Evolutionary conservation across 2,329 filamentous ascomycete genomes (phyloP), one percentile per base, ranked within the genome.

Genomic region (Plenodomus biglobosus): DNA sequence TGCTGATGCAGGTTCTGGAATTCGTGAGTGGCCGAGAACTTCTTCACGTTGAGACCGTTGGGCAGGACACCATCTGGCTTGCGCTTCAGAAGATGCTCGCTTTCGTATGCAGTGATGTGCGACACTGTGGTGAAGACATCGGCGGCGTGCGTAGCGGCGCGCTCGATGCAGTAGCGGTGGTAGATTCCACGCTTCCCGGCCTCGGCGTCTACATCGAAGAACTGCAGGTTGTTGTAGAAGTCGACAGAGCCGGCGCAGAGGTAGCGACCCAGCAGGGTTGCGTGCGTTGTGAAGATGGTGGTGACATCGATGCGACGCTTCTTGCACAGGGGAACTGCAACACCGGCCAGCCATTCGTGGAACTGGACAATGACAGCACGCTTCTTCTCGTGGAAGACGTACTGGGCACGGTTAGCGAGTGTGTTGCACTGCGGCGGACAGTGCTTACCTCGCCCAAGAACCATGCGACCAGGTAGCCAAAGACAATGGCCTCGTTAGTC

Each of bases 81-180:
- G 57, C 94, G 87, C 82, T 97, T 97, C 58, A 99, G 82, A 61
- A 99, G 76, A 75, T 99, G 92, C 78, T 99, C 94, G 66, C 90
- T 95, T 76, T 99, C 94, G 74, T 95, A 97, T 8, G 94, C 94
- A 3, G 94, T 99, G 68, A 99, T 97, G 73, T 97, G 94, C 16
- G 92, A 97, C 51, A 99, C 94, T 1, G 94, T 99, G 18, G 94
- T 99, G 77, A 99, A 97, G 65, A 99, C 94, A 75, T 99, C 94
- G 60, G 88, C 88, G 6, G 90, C 83, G 71, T 99, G 94, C 17
- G 94, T 86, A 18, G 92, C 90, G 39, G 90, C 92, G 56, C 94
- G 87, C 76, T 99, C 94, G 66, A 99, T 95, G 77, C 94, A 97
- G 78, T 97, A 97, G 51, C 94, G 81, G 77, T 99, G 94, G 78